Percentiles rank a stretch among this genome's conserved stretches.
Evolutionary conservation across 345 rosid genomes (phyloP).

Genomic region (Ricinus communis): DNA sequence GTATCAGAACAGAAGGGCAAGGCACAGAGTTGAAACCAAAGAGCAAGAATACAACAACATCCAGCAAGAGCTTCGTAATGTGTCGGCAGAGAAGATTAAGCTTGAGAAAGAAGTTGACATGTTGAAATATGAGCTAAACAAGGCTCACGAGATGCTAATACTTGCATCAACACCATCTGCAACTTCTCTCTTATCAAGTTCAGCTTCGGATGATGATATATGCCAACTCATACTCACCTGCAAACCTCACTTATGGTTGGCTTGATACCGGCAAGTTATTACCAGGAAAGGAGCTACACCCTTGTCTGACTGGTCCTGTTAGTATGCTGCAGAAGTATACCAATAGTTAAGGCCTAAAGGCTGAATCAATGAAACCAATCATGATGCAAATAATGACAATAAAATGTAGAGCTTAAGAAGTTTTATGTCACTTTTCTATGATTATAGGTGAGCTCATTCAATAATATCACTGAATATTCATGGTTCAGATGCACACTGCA

Average conservation of each 20-base stretch:
- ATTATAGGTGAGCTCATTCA: not conserved
- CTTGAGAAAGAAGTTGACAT: slow-evolving; percentile 25
- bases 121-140: slow-evolving; percentile 22
- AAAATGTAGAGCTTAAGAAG: slow-evolving; percentile 4
- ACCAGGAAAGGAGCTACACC: slow-evolving; percentile 20
- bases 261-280: slow-evolving; percentile 8
- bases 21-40: slow-evolving; percentile 32
- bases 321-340: not conserved
- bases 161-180: slow-evolving; percentile 16
- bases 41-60: slow-evolving; percentile 32
- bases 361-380: slow-evolving; percentile 1
- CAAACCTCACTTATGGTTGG: slow-evolving; percentile 14
- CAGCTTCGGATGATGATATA: slow-evolving; percentile 22
- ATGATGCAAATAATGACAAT: not conserved
- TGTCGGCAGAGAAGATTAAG: slow-evolving; percentile 25
- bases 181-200: slow-evolving; percentile 8
- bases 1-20: slow-evolving; percentile 54
- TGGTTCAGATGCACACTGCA: not conserved
- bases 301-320: slow-evolving; percentile 17
- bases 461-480: not conserved
- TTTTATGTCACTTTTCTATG: not conserved
- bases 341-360: not conserved
- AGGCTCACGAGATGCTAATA: slow-evolving; percentile 20
- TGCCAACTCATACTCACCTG: slow-evolving; percentile 19
- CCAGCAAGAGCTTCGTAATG: slow-evolving; percentile 25